Evolutionary conservation across 2,329 filamentous ascomycete genomes (phyloP), one percentile per base, ranked within the genome.

Genomic region (Aureobasidium lini): DNA sequence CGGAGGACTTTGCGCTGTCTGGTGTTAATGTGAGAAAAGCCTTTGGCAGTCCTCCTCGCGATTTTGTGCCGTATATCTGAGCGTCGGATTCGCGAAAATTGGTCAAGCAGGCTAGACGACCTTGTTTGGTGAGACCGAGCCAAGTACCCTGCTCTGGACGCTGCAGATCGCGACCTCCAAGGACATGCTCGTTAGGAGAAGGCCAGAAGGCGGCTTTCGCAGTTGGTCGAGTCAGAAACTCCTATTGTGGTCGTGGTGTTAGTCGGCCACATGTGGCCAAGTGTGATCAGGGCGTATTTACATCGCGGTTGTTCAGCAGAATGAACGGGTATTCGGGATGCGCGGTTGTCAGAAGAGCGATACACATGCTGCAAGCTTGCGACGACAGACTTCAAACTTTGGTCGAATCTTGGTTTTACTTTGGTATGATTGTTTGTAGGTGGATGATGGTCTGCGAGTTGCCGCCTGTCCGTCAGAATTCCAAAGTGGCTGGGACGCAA

Each of bases 201-300:
- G 79, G 77, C 84, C 84, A 86, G 81, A 82, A 86, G 64, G 75
- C 71, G 61, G 81, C 82, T 36, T 73, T 72, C 34, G 81, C 78
- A 23, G 84, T 87, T 53, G 84, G 84, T 36, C 84, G 81, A 62
- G 77, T 76, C 54, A 86, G 76, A 64, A 81, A 86, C 74, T 87
- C 84, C 81, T 83, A 62, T 8, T 9, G 4, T 6, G 6, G 10
- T 31, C 8, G 36, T 16, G 5, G 10, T 34, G 18, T 57, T n/a
- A 49, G 44, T 40, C 13, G 18, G 18, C 48, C 36, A 49, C 15
- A 29, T 13, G 15, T 52, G 13, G 13, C 23, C 36, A 52, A 23
- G 36, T 5, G 8, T 40, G 48, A 13, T 40, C 16, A 29, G 48
- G 36, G 23, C 48, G 15, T 40, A 57, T 64, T 56, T 69, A 76